Evolutionary conservation across 345 rosid species (phyloP).

Genomic region (Hypericum androsaemum): DNA sequence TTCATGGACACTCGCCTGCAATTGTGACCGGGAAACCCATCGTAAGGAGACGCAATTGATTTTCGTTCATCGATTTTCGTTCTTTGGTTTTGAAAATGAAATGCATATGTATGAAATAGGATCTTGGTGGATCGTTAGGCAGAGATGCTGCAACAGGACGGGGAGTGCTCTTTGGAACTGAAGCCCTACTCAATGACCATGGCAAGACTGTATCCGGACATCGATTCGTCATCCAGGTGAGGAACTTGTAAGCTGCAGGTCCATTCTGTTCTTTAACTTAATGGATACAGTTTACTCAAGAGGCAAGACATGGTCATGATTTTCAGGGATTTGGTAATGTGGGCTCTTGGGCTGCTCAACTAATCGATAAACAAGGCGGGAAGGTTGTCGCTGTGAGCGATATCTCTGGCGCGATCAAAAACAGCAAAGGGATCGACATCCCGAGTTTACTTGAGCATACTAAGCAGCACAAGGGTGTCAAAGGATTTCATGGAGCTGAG

Average conservation of each 20-base stretch:
- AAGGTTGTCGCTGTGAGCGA: conserved; percentile 79
- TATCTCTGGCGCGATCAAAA: conserved; percentile 78
- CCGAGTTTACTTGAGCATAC: conserved; percentile 48
- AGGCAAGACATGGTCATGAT: no score
- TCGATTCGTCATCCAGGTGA: conserved; percentile 79
- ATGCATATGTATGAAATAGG: conserved; percentile 25
- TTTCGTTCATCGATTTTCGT: not conserved
- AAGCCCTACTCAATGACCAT: conserved; percentile 82
- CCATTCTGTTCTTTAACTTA: not conserved
- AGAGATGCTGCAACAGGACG: conserved; percentile 97
- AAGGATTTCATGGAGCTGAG: conserved; percentile 67
- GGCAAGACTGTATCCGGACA: conserved; percentile 72
- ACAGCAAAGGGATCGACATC: conserved; percentile 63
- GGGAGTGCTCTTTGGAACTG: conserved; percentile 87
- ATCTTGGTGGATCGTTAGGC: conserved; percentile 96
- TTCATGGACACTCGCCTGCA: conserved; percentile 20
- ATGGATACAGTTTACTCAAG: not conserved
- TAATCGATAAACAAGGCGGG: conserved; percentile 71
- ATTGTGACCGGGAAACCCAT: conserved; percentile 21
- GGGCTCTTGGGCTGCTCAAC: conserved; percentile 91
- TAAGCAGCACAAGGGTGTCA: conserved; percentile 55
- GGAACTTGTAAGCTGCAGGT: not conserved
- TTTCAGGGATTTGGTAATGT: conserved; percentile 93
- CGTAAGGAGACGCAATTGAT: conserved; percentile 1
- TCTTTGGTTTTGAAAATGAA: not conserved